Percentiles rank a stretch among this genome's conserved stretches.
Evolutionary conservation across 768 basidiomycete species (phyloP).

Genomic region (Crepidotus variabilis): DNA sequence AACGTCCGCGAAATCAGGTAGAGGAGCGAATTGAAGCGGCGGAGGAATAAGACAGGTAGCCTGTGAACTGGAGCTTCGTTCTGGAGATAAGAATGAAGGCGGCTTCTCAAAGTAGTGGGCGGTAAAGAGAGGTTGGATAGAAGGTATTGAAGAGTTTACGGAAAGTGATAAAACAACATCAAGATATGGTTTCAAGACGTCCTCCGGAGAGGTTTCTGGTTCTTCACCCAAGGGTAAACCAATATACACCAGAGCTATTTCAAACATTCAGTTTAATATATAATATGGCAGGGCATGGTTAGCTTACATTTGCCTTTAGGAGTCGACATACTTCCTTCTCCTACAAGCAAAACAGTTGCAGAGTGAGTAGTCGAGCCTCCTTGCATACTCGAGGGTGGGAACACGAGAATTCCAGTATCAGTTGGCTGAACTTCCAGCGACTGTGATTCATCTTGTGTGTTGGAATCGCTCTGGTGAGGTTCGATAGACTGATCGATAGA

Average conservation of each 20-base stretch:
- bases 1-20: slow-evolving; percentile 54
- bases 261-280: slow-evolving; percentile 1
- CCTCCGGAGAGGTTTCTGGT: slow-evolving; percentile 28
- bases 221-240: slow-evolving; percentile 40
- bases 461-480: slow-evolving; percentile 3
- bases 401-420: slow-evolving; percentile 70
- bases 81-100: not conserved
- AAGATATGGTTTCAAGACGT: slow-evolving; percentile 55
- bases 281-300: slow-evolving; percentile 1
- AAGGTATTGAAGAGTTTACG: slow-evolving; percentile 14
- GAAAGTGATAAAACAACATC: slow-evolving; percentile 37
- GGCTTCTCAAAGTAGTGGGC: slow-evolving; percentile 52
- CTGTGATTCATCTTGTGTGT: slow-evolving; percentile 22
- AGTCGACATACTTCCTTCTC: slow-evolving; percentile 70
- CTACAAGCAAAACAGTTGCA: slow-evolving; percentile 64
- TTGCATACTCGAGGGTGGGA: slow-evolving; percentile 62
- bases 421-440: slow-evolving; percentile 19
- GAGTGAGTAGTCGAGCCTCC: slow-evolving; percentile 46
- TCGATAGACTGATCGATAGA: not conserved
- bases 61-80: not conserved
- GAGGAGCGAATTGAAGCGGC: slow-evolving; percentile 28
- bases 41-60: slow-evolving; percentile 22
- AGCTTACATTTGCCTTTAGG: slow-evolving; percentile 69
- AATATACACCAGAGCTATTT: slow-evolving; percentile 58
- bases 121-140: slow-evolving; percentile 43